These are phyloP conservation scores for Luffa acutangula DNA, from an alignment of 306 rosid species.

Conservation along the genomic window DNA sequence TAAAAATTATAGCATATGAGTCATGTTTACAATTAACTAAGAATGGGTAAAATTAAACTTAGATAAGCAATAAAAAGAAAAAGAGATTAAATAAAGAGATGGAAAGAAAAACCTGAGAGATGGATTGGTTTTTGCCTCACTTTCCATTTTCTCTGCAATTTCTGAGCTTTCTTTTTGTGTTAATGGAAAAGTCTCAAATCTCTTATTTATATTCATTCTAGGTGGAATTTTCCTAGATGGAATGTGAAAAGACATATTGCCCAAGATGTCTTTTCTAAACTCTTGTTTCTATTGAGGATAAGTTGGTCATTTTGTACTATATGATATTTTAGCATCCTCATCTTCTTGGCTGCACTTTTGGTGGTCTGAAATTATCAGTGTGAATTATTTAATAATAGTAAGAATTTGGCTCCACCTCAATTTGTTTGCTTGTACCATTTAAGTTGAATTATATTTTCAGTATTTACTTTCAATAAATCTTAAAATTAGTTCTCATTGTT, in stretches of 20 bases:
- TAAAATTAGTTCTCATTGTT: too few species aligned
- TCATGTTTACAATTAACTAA: too few species aligned
- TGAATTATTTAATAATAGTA: not conserved
- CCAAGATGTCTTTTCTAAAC: not conserved
- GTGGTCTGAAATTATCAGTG: not conserved
- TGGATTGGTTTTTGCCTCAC: not conserved
- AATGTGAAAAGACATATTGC: not conserved
- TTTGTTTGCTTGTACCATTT: not conserved
- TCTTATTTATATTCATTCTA: not conserved
- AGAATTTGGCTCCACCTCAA: not conserved
- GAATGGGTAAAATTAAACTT: not conserved
- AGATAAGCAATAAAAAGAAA: not conserved
- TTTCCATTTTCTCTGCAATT: not conserved
- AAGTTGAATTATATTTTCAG: too few species aligned
- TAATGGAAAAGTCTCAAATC: not conserved
- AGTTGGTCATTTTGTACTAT: not conserved
- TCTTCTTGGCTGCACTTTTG: not conserved
- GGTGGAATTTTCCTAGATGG: not conserved
- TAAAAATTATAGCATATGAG: too few species aligned
- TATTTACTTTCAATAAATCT: too few species aligned
- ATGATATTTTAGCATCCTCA: not conserved
- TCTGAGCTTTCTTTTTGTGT: not conserved
- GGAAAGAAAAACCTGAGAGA: not conserved
- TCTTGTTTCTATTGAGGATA: not conserved
- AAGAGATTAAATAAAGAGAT: not conserved